Evolutionary conservation across 1,284 basidiomycete genomes (phyloP).

Genomic region (Athelia sp.): DNA sequence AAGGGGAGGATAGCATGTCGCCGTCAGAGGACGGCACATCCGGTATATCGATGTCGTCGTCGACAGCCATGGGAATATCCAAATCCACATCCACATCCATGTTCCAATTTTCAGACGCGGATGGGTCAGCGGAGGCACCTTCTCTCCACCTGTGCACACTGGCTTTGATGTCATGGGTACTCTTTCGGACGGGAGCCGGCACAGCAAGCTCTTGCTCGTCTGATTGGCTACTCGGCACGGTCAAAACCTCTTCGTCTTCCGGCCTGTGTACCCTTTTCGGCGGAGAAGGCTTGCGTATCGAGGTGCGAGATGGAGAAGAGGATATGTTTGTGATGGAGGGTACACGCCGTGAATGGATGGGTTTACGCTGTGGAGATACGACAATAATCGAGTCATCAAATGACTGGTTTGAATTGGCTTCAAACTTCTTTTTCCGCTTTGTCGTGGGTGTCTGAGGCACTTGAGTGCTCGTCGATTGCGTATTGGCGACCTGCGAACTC

Average conservation of each 20-base stretch:
- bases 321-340: not conserved
- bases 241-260: conserved; percentile 20
- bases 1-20: not conserved
- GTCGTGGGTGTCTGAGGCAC: not conserved
- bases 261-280: not conserved
- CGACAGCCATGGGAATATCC: not conserved
- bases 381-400: too few relatives aligned
- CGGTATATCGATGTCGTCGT: not conserved
- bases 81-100: not conserved
- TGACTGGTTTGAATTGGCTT: too few relatives aligned
- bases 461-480: not conserved
- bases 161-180: conserved; percentile 26
- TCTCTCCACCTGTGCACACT: conserved; percentile 35
- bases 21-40: conserved; percentile 2
- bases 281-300: not conserved
- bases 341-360: not conserved
- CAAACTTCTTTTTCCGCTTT: not conserved
- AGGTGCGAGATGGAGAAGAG: too few relatives aligned
- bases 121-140: not conserved
- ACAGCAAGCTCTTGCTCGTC: conserved; percentile 54
- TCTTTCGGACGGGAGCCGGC: not conserved
- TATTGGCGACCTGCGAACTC: not conserved
- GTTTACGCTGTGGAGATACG: too few relatives aligned
- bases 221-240: conserved; percentile 65
- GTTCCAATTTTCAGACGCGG: not conserved